Evolutionary conservation across 305 asterid species (phyloP).

Genomic region (Fraxinus latifolia): DNA sequence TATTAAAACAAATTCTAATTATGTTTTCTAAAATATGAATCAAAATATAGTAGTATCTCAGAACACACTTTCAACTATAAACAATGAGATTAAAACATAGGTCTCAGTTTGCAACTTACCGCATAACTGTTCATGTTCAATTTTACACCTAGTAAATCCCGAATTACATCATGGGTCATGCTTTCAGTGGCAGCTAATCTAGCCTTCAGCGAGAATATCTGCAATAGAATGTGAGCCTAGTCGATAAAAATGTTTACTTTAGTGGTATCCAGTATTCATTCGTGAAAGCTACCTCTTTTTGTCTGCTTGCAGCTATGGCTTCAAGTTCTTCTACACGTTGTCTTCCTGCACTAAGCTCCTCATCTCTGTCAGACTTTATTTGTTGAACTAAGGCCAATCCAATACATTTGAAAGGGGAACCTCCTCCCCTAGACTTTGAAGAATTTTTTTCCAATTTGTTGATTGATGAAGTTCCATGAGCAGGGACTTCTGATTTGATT

Average conservation of each 20-base stretch:
- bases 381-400: conserved; percentile 94
- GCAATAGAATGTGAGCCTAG: conserved; percentile 26
- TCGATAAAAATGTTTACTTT: conserved; percentile 9
- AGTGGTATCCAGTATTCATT: conserved; percentile 4
- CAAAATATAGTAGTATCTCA: not conserved
- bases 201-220: conserved; percentile 91
- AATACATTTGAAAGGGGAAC: conserved; percentile 98
- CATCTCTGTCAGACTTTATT: conserved; percentile 88
- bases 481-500: conserved; percentile 65
- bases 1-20: not conserved
- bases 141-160: conserved; percentile 87
- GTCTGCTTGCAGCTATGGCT: conserved; percentile 81
- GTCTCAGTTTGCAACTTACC: conserved; percentile 43
- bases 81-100: not conserved
- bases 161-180: conserved; percentile 98
- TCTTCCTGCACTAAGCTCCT: conserved; percentile 81
- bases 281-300: conserved; percentile 68
- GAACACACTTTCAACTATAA: conserved; percentile 1
- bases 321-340: conserved; percentile 86
- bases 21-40: not conserved
- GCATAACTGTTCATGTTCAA: conserved; percentile 86
- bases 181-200: conserved; percentile 89
- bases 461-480: conserved; percentile 59
- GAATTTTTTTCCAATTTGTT: conserved; percentile 72
- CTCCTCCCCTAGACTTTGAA: conserved; percentile 87